Percentiles rank a stretch among this genome's conserved stretches.
Conservation (phyloP, 1,284 basidiomycete genomes). For the Leccinum solheimii region DNA sequence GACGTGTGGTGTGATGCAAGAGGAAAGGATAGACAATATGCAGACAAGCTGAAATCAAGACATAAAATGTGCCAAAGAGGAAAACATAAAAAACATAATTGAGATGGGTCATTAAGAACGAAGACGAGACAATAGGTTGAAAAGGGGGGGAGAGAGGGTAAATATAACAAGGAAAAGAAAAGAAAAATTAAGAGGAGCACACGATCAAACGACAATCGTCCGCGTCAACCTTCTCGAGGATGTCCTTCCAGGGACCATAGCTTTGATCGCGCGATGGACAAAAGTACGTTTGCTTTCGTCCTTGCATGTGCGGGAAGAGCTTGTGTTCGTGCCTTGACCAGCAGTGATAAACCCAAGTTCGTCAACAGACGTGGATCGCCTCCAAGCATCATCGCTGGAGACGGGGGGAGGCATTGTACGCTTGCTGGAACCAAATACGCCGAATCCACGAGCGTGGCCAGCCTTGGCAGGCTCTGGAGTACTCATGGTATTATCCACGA, state of each 20-base stretch:
- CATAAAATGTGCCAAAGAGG: slow-evolving; percentile 5
- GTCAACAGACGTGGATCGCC: slow-evolving; percentile 46
- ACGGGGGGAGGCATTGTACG: slow-evolving; percentile 65
- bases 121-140: neutral
- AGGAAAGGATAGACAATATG: slow-evolving; percentile 26
- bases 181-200: neutral
- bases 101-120: neutral
- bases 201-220: slow-evolving; percentile 27
- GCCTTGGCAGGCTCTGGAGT: slow-evolving; percentile 26
- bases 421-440: slow-evolving; percentile 53
- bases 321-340: slow-evolving; percentile 22
- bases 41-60: slow-evolving; percentile 19
- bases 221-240: slow-evolving; percentile 46
- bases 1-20: slow-evolving; percentile 18
- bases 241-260: slow-evolving; percentile 58
- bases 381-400: slow-evolving; percentile 57
- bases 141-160: neutral
- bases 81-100: slow-evolving; percentile 21
- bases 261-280: slow-evolving; percentile 66
- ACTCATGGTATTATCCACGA: slow-evolving; percentile 26
- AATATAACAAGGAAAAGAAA: neutral
- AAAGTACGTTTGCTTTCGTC: slow-evolving; percentile 53
- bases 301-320: slow-evolving; percentile 33
- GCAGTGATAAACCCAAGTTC: slow-evolving; percentile 53
- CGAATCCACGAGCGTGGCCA: slow-evolving; percentile 42